Conservation (phyloP, 2,329 filamentous ascomycete genomes). For the Sclerotinia minor region DNA sequence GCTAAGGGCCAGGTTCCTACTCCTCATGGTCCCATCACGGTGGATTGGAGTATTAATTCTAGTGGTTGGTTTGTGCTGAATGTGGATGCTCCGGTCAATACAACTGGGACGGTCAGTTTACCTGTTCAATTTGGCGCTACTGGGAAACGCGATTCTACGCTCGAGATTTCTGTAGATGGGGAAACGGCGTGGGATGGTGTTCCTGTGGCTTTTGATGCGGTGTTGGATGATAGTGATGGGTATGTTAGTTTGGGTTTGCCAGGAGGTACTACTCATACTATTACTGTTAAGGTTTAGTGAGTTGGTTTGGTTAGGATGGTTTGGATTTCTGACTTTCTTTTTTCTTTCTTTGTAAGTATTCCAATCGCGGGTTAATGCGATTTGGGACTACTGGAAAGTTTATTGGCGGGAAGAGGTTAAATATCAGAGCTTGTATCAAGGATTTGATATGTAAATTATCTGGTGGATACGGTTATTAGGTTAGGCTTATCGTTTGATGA, state of each 20-base stretch:
- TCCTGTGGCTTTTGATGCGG: slow-evolving; percentile 5
- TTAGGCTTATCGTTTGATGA: background rate
- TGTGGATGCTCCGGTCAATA: slow-evolving; percentile 40
- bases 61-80: slow-evolving; percentile 38
- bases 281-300: slow-evolving; percentile 6
- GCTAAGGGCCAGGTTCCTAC: slow-evolving; percentile 49
- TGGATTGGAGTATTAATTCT: slow-evolving; percentile 44
- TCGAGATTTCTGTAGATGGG: slow-evolving; percentile 30
- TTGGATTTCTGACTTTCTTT: background rate
- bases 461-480: background rate
- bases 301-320: too few species aligned
- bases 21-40: slow-evolving; percentile 44
- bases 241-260: slow-evolving; percentile 23
- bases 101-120: slow-evolving; percentile 33
- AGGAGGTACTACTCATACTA: slow-evolving; percentile 9
- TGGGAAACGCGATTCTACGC: background rate
- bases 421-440: too few species aligned
- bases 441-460: background rate
- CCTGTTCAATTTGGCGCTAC: slow-evolving; percentile 29
- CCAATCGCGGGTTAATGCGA: background rate
- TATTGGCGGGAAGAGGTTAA: too few species aligned
- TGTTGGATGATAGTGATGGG: slow-evolving; percentile 3
- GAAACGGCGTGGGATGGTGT: slow-evolving; percentile 22
- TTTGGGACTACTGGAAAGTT: too few species aligned
- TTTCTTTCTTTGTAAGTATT: slow-evolving; percentile 5